phyloP scores from a whole-genome alignment of 768 basidiomycete genomes.

The Pleurotus pulmonarius region DNA sequence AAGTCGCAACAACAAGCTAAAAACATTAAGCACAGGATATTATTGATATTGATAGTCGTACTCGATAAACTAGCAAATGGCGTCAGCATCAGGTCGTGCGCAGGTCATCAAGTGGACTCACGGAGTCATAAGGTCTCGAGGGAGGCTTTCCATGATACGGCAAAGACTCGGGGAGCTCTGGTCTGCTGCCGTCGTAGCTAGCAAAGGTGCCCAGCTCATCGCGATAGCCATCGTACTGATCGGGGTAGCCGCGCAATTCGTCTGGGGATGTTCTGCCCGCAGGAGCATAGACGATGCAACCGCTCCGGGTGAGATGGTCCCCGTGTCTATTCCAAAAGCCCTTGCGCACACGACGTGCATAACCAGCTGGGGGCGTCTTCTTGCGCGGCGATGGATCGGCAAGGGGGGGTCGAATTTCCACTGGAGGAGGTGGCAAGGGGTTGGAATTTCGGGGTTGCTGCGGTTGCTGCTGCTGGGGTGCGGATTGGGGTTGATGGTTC shows the following conservation, averaged over 20 bases:
- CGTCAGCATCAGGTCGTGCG: background rate
- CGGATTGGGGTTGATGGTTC: conserved; percentile 6
- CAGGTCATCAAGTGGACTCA: conserved; percentile 22
- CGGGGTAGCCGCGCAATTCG: conserved; percentile 60
- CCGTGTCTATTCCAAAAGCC: conserved; percentile 79
- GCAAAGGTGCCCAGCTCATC: conserved; percentile 46
- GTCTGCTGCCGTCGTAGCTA: conserved; percentile 37
- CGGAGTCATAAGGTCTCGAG: conserved; percentile 51
- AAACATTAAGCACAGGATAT: too few species aligned
- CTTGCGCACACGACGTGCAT: conserved; percentile 35
- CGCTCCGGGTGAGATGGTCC: conserved; percentile 56
- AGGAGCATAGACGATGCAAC: conserved; percentile 68
- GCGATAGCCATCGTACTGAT: conserved; percentile 48
- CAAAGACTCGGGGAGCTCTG: conserved; percentile 60
- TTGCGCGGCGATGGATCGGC: conserved; percentile 14
- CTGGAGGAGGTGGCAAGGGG: conserved; percentile 23
- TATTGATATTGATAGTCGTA: conserved; percentile 25
- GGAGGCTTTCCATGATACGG: conserved; percentile 55
- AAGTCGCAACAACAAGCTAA: too few species aligned
- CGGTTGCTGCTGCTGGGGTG: conserved; percentile 14
- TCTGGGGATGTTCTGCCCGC: conserved; percentile 47
- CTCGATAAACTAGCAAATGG: conserved; percentile 31
- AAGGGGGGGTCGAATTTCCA: conserved; percentile 11
- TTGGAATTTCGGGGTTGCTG: conserved; percentile 18
- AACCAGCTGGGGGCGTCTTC: conserved; percentile 22